phyloP scores from a whole-genome alignment of 208 protist genomes.

The Crithidia fasciculata region DNA sequence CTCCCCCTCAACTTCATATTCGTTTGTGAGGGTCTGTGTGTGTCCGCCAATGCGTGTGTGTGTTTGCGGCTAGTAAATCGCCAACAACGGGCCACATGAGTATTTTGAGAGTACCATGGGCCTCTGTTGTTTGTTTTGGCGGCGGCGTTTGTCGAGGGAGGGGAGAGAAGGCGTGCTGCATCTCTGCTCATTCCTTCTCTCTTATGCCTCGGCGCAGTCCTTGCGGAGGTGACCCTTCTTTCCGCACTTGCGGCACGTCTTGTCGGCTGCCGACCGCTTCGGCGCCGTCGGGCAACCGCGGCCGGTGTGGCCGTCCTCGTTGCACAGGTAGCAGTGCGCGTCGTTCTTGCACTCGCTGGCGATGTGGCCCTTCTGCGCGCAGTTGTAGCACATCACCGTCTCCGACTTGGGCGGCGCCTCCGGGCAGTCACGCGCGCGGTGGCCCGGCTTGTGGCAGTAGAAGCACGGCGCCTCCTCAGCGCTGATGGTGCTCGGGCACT shows the following conservation, averaged over 20 bases:
- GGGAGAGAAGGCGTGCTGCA: not conserved
- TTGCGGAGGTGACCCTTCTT: constrained; percentile 79
- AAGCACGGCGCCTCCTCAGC: constrained; percentile 82
- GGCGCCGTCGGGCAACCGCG: constrained; percentile 69
- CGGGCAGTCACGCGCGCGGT: constrained; percentile 87
- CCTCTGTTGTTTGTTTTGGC: too few species aligned
- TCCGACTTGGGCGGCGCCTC: constrained; percentile 74
- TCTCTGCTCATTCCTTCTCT: not conserved
- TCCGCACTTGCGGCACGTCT: constrained; percentile 76
- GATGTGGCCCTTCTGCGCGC: constrained; percentile 82
- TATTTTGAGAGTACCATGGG: too few species aligned
- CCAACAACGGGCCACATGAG: too few species aligned
- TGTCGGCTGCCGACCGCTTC: constrained; percentile 40
- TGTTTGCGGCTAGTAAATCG: too few species aligned
- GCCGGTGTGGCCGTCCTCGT: constrained; percentile 80
- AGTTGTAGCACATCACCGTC: constrained; percentile 82
- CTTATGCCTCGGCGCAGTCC: constrained; percentile 69
- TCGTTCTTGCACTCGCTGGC: constrained; percentile 74
- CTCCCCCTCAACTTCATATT: constrained; percentile 5
- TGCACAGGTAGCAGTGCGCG: constrained; percentile 83
- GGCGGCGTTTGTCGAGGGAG: too few species aligned
- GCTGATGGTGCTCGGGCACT: constrained; percentile 71
- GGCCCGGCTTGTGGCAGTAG: constrained; percentile 88
- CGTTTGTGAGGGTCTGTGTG: not conserved
- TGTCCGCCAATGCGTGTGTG: not conserved